Evolutionary conservation across 768 basidiomycete species (phyloP), one percentile per base, ranked within the genome.

Genomic region (Naganishia friedmannii): DNA sequence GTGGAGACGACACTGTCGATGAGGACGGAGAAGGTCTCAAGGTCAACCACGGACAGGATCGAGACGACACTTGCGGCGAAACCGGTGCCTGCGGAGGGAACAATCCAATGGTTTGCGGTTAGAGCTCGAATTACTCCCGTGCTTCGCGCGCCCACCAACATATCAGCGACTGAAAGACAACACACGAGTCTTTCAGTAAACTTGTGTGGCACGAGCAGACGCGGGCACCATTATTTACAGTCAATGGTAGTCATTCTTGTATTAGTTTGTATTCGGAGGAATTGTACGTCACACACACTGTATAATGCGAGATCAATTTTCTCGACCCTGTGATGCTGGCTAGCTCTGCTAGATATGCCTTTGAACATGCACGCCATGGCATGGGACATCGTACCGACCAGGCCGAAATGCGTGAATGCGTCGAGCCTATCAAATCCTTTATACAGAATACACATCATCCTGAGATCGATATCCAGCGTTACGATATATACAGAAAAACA

Each of bases 61-160:
- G 26, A 19, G 29, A 34, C 54, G 32, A 55, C 9, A 23, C 32
- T 37, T 37, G 57, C 21, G 37, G 32, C 15, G 57, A 37, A 37
- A 29, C 21, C n/a, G 60, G 19, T 13, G 23, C 60, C 29, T 63
- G 60, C 26, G 60, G 60, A 7, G 60, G 39, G 10, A 34, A 45
- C 39, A 45, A 45, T 10, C 34, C 60, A 39, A 63, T 63, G 60
- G 60, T 63, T 7, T 63, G 60, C 60, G 60, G 60, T 26, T 63
- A 63, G n/a, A 34, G 23, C 23, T 8, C n/a, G 48, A 7, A 7
- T 28, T 42, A 29, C 46, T 51, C n/a, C 48, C 6, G 13, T 23
- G n/a, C 48, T 12, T 51, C 6, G 4, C 13, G 23, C 42, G 15
- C 48, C 17, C 23, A 7, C 7, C 48, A 51, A 51, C 48, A 51